These are phyloP conservation scores for Sesbania bispinosa DNA, from an alignment of 306 rosid species.

Conservation along the genomic window DNA sequence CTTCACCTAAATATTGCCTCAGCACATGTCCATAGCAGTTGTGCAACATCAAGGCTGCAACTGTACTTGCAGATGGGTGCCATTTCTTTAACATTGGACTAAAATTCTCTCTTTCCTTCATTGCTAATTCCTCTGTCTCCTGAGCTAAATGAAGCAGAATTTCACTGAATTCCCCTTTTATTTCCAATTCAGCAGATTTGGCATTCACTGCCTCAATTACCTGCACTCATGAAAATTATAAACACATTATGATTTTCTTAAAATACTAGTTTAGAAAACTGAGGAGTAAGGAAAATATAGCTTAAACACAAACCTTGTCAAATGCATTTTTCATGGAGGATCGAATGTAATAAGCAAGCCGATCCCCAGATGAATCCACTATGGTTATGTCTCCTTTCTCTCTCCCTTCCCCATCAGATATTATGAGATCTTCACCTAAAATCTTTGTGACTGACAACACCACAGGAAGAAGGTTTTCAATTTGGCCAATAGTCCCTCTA, in stretches of 20 bases:
- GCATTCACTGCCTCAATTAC: conserved; percentile 44
- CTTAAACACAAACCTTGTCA: conserved; percentile 48
- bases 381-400: conserved; percentile 46
- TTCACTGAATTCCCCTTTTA: conserved; percentile 45
- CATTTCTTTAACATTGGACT: conserved; percentile 71
- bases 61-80: conserved; percentile 57
- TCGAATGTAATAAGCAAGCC: conserved; percentile 66
- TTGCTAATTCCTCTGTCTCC: conserved; percentile 74
- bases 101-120: conserved; percentile 71
- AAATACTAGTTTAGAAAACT: not conserved
- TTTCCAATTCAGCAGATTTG: conserved; percentile 29
- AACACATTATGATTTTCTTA: not conserved
- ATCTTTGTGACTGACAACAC: conserved; percentile 64
- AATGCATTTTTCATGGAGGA: conserved; percentile 62
- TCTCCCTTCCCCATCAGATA: conserved; percentile 49
- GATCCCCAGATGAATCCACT: conserved; percentile 61
- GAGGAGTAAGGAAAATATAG: not conserved
- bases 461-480: conserved; percentile 76
- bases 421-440: conserved; percentile 65
- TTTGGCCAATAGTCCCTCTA: conserved; percentile 60
- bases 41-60: conserved; percentile 78
- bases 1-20: conserved; percentile 66
- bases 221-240: conserved; percentile 29
- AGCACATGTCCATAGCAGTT: conserved; percentile 67
- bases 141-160: conserved; percentile 64